Evolutionary conservation across 1,284 basidiomycete genomes (phyloP).

Genomic region (Pseudozyma sp.): DNA sequence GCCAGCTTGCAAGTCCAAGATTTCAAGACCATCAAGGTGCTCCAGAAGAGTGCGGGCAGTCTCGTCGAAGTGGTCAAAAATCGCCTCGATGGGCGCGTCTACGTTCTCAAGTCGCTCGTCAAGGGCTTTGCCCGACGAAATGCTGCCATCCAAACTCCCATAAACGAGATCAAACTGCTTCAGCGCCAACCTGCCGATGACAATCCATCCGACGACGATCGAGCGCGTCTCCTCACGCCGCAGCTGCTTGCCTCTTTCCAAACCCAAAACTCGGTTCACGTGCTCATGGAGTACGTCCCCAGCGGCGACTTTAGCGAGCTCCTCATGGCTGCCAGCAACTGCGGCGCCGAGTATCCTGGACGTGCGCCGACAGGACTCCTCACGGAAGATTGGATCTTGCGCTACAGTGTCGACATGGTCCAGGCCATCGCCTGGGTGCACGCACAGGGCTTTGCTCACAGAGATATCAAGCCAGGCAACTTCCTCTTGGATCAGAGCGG

Average conservation of each 20-base stretch:
- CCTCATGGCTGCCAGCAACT: conserved; percentile 56
- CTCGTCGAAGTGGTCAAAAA: conserved; percentile 65
- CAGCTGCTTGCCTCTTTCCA: conserved; percentile 63
- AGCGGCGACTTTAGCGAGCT: conserved; percentile 66
- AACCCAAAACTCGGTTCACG: conserved; percentile 59
- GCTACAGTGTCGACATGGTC: conserved; percentile 65
- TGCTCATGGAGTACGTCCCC: conserved; percentile 67
- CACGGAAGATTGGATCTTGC: conserved; percentile 55
- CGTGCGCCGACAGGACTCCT: conserved; percentile 57
- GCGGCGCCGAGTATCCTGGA: conserved; percentile 50
- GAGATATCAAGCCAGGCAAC: conserved; percentile 67
- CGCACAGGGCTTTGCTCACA: conserved; percentile 59
- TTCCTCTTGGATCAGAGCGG: conserved; percentile 62
- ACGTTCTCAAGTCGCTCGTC: conserved; percentile 65
- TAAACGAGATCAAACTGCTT: conserved; percentile 58
- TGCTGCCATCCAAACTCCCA: conserved; percentile 57
- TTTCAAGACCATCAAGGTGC: conserved; percentile 57
- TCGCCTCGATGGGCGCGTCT: conserved; percentile 61
- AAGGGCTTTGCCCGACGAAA: conserved; percentile 64
- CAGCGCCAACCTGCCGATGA: conserved; percentile 17
- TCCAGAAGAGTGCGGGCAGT: conserved; percentile 60
- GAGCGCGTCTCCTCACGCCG: conserved; percentile 42
- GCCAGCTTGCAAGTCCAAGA: conserved; percentile 49
- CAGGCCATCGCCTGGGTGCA: conserved; percentile 66
- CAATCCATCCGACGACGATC: background rate